Base-by-base conservation (phyloP, 352 stramenopile genomes). In the Phytophthora europaea region DNA sequence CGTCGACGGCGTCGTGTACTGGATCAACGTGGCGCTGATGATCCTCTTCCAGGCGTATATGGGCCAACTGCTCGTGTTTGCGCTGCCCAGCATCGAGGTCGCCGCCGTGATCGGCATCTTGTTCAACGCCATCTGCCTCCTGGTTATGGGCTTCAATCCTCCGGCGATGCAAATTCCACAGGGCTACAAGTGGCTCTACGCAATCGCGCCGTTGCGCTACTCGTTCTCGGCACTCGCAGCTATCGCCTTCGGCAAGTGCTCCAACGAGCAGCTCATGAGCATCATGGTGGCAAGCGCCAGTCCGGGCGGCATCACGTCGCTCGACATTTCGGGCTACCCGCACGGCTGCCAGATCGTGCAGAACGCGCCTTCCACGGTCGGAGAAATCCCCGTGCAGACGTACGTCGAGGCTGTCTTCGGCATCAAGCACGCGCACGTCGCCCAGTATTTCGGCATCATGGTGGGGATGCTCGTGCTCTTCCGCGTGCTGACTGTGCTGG, bases 171-270 rank as follows among this genome's bases (percentile, higher is more conserved):
- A 78, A 52, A 85, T 88, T 36, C 80, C 78, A 0, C 33, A 50
- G 2, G 76, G 73, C 8, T 88, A 85, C 69, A 79, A 80, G 52
- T 88, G 80, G 78, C 69, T 86, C 43, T 86, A 85, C 57, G 40
- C 50, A 13, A 78, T 84, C 38, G 62, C 60, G 0, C 78, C 78
- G 18, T 69, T 75, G 28, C 71, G 79, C 22, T 85, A 85, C 73
- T 68, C 65, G 34, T 80, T 85, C 26, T 65, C 80, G 6, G 71
- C 70, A 8, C 48, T 84, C 40, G 70, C 58, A 8, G 70, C 73
- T 36, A 66, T 82, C 45, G 73, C 76, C 6, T 88, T 85, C 36
- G 65, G 61, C 36, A 70, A 85, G 20, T 88, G 81, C 20, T 70
- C 70, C 12, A 52, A 66, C 20, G 54, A 75, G 4, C 73, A 80